Evolutionary conservation across 345 rosid genomes (phyloP), one percentile per base, ranked within the genome.

Genomic region (Acer saccharum): DNA sequence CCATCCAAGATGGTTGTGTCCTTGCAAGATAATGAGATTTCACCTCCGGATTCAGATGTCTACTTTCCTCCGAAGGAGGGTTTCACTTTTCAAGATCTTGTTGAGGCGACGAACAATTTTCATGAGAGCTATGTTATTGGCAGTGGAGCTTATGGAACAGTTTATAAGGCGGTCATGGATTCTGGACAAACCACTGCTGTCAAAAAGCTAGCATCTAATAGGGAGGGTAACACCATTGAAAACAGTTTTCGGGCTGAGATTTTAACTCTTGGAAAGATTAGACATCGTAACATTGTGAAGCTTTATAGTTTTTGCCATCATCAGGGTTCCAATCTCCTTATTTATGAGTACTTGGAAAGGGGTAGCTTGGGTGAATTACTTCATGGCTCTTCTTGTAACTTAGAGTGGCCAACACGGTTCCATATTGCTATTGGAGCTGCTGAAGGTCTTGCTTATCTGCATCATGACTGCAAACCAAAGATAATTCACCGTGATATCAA

Each of bases 401-500:
- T 94, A 81, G 93, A 97, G 61, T 97, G 98, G 99, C 82, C 87
- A 11, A 91, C 91, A 23, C 87, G 98, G 71, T 97, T 94, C 78
- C 80, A 74, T 46, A 89, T 97, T 44, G 99, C 98, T 58, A 90
- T 97, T 17, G 99, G 99, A 75, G 90, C 99, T 69, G 99, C 98
- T 18, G 93, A 97, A 76, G 99, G 99, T 65, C 98, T 97, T 74
- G 90, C 98, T 73, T 93, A 97, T 84, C 81, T 97, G 68, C 99
- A 97, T 78, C 96, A 97, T 72, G 98, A 90, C 27, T 97, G 99
- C 86, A 94, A 91, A 79, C 99, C 99, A 3, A 90, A 85, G 77
- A 97, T 94, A 75, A 76, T 97, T 76, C 99, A 97, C 80, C 98
- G 98, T 0, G 98, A 97, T 83, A 97, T 97, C 68, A 97, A 97